phyloP scores from a whole-genome alignment of 768 basidiomycete genomes.

The Termitomyces bulborhizus region DNA sequence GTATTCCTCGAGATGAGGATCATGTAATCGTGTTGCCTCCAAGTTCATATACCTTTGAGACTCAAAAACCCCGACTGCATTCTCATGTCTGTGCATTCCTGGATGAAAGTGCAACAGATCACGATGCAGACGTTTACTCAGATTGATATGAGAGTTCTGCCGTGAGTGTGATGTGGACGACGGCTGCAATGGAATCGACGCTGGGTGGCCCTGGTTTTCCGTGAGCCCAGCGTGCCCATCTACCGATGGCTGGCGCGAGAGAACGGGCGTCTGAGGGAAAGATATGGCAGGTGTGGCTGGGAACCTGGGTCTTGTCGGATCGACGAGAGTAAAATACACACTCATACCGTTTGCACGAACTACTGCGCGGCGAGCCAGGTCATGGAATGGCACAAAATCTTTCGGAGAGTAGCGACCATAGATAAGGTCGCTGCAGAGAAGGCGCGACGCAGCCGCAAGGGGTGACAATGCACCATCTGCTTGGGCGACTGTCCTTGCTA shows the following conservation, averaged over 20 bases:
- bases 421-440: conserved; percentile 54
- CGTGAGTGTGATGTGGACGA: conserved; percentile 10
- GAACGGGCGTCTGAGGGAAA: conserved; percentile 20
- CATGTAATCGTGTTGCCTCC: conserved; percentile 46
- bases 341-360: conserved; percentile 58
- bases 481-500: conserved; percentile 26
- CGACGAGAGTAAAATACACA: conserved; percentile 57
- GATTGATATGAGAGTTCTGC: conserved; percentile 16
- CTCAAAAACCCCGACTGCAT: conserved; percentile 69
- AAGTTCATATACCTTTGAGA: conserved; percentile 64
- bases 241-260: conserved; percentile 7
- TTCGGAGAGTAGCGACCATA: conserved; percentile 53
- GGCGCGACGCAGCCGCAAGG: conserved; percentile 42
- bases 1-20: conserved; percentile 39
- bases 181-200: neutral
- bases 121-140: conserved; percentile 28
- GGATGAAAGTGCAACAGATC: conserved; percentile 33
- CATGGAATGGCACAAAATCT: conserved; percentile 49
- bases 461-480: conserved; percentile 47
- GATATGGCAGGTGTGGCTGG: conserved; percentile 41
- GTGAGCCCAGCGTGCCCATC: neutral
- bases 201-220: neutral
- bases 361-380: conserved; percentile 40
- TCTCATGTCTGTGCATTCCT: conserved; percentile 33
- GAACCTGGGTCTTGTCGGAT: conserved; percentile 55